Evolutionary conservation across 495 filamentous ascomycete species (phyloP).

Genomic region (Aspergillus nanangensis): DNA sequence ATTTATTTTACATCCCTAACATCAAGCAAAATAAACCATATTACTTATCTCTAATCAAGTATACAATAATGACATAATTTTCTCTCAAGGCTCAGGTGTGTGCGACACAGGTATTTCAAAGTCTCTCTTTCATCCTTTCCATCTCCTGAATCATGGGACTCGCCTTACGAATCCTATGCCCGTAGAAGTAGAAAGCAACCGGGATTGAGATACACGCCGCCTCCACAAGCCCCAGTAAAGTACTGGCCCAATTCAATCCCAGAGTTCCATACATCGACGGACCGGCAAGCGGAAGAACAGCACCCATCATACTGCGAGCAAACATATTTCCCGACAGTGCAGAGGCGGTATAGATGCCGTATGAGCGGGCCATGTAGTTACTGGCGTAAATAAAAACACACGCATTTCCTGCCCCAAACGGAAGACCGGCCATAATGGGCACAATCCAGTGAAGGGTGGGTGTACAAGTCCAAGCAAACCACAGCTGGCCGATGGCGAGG

Average conservation of each 20-base stretch:
- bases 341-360: slow-evolving; percentile 70
- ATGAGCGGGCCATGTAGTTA: slow-evolving; percentile 71
- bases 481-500: slow-evolving; percentile 63
- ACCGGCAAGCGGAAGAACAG: slow-evolving; percentile 66
- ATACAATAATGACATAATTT: no score
- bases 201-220: slow-evolving; percentile 5
- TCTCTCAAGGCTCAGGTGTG: no score
- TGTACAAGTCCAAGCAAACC: slow-evolving; percentile 74
- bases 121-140: no score
- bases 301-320: slow-evolving; percentile 58
- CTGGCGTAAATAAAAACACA: slow-evolving; percentile 68
- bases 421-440: slow-evolving; percentile 69
- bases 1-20: no score
- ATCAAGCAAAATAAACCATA: no score
- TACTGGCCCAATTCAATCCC: slow-evolving; percentile 72
- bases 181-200: slow-evolving; percentile 5
- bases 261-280: slow-evolving; percentile 63
- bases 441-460: slow-evolving; percentile 68
- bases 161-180: slow-evolving; percentile 1
- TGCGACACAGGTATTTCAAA: no score
- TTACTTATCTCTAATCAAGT: no score
- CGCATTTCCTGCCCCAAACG: slow-evolving; percentile 70
- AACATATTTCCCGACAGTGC: slow-evolving; percentile 72
- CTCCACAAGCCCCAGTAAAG: slow-evolving; percentile 19
- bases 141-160: slow-evolving; percentile 6